A percentile compares a stretch with the other conserved stretches of the same genome.
Evolutionary conservation across 345 rosid species (phyloP).

Genomic region (Dipteronia sinensis): DNA sequence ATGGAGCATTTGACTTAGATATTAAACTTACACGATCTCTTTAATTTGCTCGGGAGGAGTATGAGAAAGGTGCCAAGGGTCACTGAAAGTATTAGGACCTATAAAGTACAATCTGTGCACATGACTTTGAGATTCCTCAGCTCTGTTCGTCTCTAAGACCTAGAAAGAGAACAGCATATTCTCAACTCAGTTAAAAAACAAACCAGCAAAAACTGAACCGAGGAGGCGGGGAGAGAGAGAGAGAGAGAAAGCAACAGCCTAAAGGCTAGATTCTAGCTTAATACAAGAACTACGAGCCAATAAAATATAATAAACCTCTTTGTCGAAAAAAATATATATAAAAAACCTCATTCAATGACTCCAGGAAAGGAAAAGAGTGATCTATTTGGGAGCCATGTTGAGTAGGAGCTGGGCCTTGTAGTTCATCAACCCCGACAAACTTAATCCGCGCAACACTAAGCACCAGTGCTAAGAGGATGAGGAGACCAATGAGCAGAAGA

Average conservation of each 20-base stretch:
- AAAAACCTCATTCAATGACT: constrained; percentile 93
- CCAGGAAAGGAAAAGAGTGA: constrained; percentile 97
- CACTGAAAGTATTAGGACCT: constrained; percentile 94
- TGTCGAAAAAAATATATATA: neutral
- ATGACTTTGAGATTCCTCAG: constrained; percentile 93
- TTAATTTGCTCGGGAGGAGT: constrained; percentile 93
- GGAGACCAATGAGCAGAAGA: constrained; percentile 83
- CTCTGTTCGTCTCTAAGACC: constrained; percentile 99
- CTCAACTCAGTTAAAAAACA: constrained; percentile 12
- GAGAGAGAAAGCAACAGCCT: neutral
- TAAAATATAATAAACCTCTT: constrained; percentile 55
- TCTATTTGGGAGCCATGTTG: constrained; percentile 91
- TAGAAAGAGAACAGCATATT: constrained; percentile 36
- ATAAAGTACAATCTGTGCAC: constrained; percentile 97
- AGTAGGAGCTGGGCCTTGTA: constrained; percentile 88
- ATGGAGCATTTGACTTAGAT: constrained; percentile 28
- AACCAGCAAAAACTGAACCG: neutral
- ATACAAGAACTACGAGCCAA: neutral
- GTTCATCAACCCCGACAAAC: constrained; percentile 94
- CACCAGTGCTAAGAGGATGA: constrained; percentile 88
- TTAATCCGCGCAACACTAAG: constrained; percentile 99
- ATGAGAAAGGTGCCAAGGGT: constrained; percentile 98
- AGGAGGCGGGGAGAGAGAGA: neutral
- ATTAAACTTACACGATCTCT: constrained; percentile 84
- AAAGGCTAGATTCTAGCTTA: neutral